These are phyloP conservation scores for Acanthamoeba comandoni DNA, from an alignment of 208 protist species.

Conservation along the genomic window DNA sequence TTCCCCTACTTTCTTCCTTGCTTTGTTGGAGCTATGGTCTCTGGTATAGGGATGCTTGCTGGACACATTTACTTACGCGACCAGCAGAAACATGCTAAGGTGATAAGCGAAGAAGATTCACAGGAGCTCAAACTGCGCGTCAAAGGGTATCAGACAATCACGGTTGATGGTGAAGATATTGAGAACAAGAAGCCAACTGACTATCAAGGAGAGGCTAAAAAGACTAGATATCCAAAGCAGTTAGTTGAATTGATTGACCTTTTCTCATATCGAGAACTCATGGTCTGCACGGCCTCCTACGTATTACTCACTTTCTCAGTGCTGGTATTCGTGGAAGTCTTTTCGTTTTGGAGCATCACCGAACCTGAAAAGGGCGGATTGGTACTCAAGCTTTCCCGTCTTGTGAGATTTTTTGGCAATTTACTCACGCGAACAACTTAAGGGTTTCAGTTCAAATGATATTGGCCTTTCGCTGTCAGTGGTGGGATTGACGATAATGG, in stretches of 20 bases:
- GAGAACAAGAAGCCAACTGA: no score
- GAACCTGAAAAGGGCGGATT: slow-evolving; percentile 14
- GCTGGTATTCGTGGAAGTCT: slow-evolving; percentile 54
- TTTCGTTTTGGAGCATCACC: slow-evolving; percentile 55
- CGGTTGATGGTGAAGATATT: no score
- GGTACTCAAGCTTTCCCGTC: no score
- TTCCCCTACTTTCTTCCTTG: slow-evolving; percentile 69
- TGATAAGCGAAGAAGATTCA: slow-evolving; percentile 14
- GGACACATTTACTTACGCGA: neutral
- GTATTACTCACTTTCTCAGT: slow-evolving; percentile 48
- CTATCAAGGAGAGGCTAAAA: no score
- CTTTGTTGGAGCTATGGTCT: slow-evolving; percentile 14
- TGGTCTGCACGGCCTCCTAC: slow-evolving; percentile 29
- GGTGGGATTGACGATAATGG: slow-evolving; percentile 24
- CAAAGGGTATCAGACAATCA: no score
- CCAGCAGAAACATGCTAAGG: neutral
- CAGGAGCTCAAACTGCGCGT: slow-evolving; percentile 16
- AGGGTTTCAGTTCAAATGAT: slow-evolving; percentile 10
- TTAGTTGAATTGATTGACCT: no score
- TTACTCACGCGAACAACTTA: neutral
- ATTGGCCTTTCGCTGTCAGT: slow-evolving; percentile 2
- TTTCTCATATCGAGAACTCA: no score
- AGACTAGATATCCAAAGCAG: no score
- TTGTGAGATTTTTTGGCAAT: no score
- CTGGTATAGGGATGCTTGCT: slow-evolving; percentile 29